Percentiles rank a stretch among this genome's conserved stretches.
These are phyloP conservation scores for Zea mays DNA, from an alignment of 176 grass and related monocot species.

Conservation along the genomic window Zm-B73-REFERENCE-NAM-5.0 NC_050096.1:279395001-279395500, in stretches of 20 bases:
- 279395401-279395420: not conserved
- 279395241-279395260: not conserved
- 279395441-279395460: not conserved
- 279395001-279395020: not conserved
- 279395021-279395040: not conserved
- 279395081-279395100: not conserved
- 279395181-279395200: not conserved
- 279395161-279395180: not conserved
- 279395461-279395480: not conserved
- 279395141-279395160: not conserved
- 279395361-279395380: not conserved
- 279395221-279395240: not conserved
- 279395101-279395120: not conserved
- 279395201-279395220: not conserved
- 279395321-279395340: slow-evolving; percentile 2
- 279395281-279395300: not conserved
- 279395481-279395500: slow-evolving; percentile 21
- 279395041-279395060: not conserved
- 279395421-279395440: not conserved
- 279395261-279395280: not conserved
- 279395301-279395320: not conserved
- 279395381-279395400: not conserved
- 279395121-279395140: not conserved
- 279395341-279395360: not conserved
- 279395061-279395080: not conserved